Base-by-base conservation (phyloP, 768 basidiomycete species). In the Leucocoprinus sp. region DNA sequence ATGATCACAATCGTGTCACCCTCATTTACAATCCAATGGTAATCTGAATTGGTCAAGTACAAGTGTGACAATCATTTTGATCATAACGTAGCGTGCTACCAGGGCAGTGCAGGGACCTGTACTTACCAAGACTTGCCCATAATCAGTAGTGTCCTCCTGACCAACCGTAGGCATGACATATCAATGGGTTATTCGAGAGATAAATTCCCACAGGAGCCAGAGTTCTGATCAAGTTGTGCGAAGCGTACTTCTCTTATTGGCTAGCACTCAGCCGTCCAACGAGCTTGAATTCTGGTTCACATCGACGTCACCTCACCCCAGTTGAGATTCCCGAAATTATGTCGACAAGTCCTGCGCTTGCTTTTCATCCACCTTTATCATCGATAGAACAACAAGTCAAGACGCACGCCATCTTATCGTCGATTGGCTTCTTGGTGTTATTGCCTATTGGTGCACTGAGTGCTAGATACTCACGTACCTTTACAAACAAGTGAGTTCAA, bases 361-460 rank as follows among this genome's bases (percentile, higher is more conserved):
- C 40, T 50, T 53, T 9, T 47, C 54, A 15, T 40, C 5, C n/a
- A 31, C 31, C 31, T n/a, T 31, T 31, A 12, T 4, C 31, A n/a
- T 14, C 37, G 4, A n/a, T 63, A 8, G 71, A 75, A 51, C 52
- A 52, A 41, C 57, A 59, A 27, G 65, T 64, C 11, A 65, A 57
- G 45, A 69, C 58, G 23, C 81, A 84, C 57, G 81, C 69, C 18
- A 59, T 75, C 28, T 60, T 81, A 8, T 72, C 69, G 51, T 57
- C 71, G 0, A 60, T 67, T 26, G 80, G 76, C 1, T 79, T 78
- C 55, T 60, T 82, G 38, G 60, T 80, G 40, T 52, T 82, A 14
- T 67, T 84, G 7, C 81, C 80, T 3, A 47, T 75, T 23, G 80
- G 81, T n/a, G 69, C 66, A 8, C 60, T 82, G 50, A 60, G 78